These are phyloP conservation scores for Ceratonia siliqua DNA, from an alignment of 306 rosid genomes.

Conservation along the genomic window DNA sequence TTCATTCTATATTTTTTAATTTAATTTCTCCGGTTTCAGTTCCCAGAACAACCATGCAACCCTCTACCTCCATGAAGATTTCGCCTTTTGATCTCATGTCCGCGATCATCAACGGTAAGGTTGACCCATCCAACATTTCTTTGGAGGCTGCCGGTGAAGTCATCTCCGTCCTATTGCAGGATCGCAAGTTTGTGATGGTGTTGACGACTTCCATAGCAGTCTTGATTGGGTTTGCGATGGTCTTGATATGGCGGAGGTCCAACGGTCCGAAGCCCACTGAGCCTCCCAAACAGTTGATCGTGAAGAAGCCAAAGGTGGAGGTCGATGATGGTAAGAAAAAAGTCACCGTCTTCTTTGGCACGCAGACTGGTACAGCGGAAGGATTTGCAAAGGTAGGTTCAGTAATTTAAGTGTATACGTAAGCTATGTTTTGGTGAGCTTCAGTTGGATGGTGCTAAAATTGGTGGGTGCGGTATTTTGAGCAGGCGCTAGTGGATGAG, in stretches of 20 bases:
- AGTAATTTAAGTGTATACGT: background rate
- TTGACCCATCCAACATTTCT: slow-evolving; percentile 66
- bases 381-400: slow-evolving; percentile 83
- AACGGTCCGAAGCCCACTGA: slow-evolving; percentile 36
- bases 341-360: slow-evolving; percentile 90
- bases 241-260: slow-evolving; percentile 82
- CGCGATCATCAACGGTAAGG: slow-evolving; percentile 71
- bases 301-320: slow-evolving; percentile 51
- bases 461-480: background rate
- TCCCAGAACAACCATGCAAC: slow-evolving; percentile 44
- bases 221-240: slow-evolving; percentile 78
- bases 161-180: slow-evolving; percentile 60
- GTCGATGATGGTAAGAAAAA: slow-evolving; percentile 78
- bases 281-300: slow-evolving; percentile 51
- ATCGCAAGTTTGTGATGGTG: slow-evolving; percentile 63
- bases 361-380: slow-evolving; percentile 99
- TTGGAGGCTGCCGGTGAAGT: slow-evolving; percentile 43
- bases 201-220: slow-evolving; percentile 87
- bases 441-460: background rate
- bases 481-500: slow-evolving; percentile 85
- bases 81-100: slow-evolving; percentile 90
- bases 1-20: background rate
- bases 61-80: slow-evolving; percentile 66
- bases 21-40: background rate
- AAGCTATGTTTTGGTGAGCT: background rate